Conservation (phyloP, 148 eudicot genomes). For the Rhododendron ovatum region DNA sequence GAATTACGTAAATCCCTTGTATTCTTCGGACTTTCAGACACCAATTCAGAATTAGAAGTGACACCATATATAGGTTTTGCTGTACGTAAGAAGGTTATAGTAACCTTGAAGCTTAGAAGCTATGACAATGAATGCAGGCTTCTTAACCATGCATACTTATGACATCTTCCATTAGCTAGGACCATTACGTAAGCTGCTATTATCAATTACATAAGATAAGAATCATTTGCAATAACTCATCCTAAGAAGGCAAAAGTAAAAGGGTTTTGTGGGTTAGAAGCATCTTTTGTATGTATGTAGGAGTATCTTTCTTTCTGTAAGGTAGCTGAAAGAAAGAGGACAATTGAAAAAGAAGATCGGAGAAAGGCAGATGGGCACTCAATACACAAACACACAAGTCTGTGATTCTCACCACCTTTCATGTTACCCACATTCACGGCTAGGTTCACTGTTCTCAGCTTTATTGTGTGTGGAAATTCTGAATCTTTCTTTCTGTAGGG, state of each 20-base stretch:
- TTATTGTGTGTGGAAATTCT: not conserved
- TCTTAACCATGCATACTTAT: not conserved
- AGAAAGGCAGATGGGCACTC: not conserved
- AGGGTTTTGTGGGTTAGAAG: not conserved
- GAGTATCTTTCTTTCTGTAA: not conserved
- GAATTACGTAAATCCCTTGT: not conserved
- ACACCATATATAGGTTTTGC: not conserved
- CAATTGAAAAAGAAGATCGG: not conserved
- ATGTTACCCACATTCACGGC: constrained; percentile 11
- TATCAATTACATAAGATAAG: no score
- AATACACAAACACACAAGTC: not conserved
- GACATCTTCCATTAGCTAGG: no score
- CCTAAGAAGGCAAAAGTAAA: not conserved
- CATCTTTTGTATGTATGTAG: not conserved
- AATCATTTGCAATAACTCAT: no score
- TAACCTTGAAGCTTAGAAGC: not conserved
- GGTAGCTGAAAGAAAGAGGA: not conserved
- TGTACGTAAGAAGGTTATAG: not conserved
- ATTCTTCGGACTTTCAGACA: no score
- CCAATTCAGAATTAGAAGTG: not conserved
- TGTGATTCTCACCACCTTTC: not conserved
- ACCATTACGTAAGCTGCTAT: no score
- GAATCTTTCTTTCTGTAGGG: not conserved
- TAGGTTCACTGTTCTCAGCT: constrained; percentile 13
- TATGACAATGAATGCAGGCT: not conserved